These are phyloP conservation scores for Eimeria maxima DNA, from an alignment of 169 alveolate species.

Conservation along the genomic window DNA sequence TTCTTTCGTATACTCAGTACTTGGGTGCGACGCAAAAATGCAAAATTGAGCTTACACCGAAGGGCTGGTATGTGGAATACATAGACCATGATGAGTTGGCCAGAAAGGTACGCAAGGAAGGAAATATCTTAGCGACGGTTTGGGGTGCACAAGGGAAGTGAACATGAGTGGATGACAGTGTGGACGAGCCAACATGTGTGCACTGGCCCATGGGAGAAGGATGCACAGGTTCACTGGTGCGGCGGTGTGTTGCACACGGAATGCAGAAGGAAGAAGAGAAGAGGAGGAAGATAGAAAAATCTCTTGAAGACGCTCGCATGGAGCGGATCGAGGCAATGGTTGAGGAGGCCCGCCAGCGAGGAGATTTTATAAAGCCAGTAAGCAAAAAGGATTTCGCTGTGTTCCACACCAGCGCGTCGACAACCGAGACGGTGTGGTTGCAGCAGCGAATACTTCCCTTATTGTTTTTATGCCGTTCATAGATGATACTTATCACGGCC, in stretches of 20 bases:
- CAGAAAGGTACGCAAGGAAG: conserved; percentile 81
- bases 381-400: neutral
- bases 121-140: neutral
- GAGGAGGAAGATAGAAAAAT: conserved; percentile 70
- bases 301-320: conserved; percentile 81
- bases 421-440: neutral
- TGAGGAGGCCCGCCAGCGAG: conserved; percentile 76
- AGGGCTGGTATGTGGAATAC: conserved; percentile 96
- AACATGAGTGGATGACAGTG: neutral
- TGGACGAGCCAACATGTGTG: neutral
- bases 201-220: neutral
- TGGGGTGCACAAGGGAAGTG: neutral
- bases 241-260: neutral
- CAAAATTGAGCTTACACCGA: conserved; percentile 94
- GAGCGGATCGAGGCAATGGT: conserved; percentile 72
- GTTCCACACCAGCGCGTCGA: neutral
- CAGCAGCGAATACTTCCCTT: neutral
- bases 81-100: conserved; percentile 92
- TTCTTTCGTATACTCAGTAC: conserved; percentile 85
- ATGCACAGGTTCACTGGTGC: neutral
- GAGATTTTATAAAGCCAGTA: conserved; percentile 68
- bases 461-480: neutral
- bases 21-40: conserved; percentile 95
- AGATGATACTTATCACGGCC: neutral
- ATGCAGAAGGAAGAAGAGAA: conserved; percentile 75